Base-by-base conservation (phyloP, 2,329 filamentous ascomycete genomes). In the Monilinia fructicola region DNA sequence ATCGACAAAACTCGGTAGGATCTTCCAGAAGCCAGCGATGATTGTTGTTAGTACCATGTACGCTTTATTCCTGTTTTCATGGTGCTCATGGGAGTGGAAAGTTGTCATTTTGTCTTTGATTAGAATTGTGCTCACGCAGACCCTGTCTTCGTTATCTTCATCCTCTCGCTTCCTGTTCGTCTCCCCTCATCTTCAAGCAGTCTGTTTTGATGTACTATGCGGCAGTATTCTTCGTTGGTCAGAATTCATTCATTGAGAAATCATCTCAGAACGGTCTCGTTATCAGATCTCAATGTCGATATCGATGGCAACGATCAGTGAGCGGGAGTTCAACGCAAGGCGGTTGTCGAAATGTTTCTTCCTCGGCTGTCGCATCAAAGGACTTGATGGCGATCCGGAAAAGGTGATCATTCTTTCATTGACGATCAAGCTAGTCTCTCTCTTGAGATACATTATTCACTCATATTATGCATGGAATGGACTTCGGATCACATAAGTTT, bases 1-100 rank as follows among this genome's bases (percentile, higher is more conserved):
- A 89, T 76, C 83, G 85, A 71, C 84, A 88, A 77, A 83, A 79
- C 73, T 87, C 86, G 70, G 82, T 83, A 74, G 81, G 85, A 67
- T 76, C 74, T 69, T 76, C 75, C 72, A 74, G 74, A 74, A 77
- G 75, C 71, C 75, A 77, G 73, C 76, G 76, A 74, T 77, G 72
- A 77, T 74, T 71, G 65, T 70, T 62, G 59, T 67, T 72, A 60
- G 68, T 67, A 71, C 67, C 73, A 71, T 73, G 68, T n/a, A 71
- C 70, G 66, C 72, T 74, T 73, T 68, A 59, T 74, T 74, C 69
- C 71, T 69, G 64, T 61, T 73, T 72, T 70, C 61, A 70, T 67
- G 70, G 67, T 70, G 70, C 62, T 66, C 59, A 54, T 35, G 48
- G 44, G 38, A 64, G 54, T 65, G 26, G 21, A 42, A 42, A 54